Base-by-base conservation (phyloP, 352 stramenopile species). In the Globisporangium mamillatum region DNA sequence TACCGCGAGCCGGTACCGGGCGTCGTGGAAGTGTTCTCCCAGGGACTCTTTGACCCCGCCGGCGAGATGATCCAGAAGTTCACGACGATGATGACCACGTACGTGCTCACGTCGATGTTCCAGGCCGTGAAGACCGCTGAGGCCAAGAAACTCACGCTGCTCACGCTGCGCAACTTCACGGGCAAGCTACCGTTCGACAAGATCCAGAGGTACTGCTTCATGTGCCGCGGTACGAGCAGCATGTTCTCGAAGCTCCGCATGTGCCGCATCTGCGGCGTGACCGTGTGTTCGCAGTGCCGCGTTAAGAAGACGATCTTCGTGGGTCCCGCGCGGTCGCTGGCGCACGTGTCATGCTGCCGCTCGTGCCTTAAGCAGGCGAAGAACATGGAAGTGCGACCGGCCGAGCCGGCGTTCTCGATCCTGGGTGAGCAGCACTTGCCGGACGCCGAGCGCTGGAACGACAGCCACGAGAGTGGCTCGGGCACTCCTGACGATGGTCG, bases 71-170 rank as follows among this genome's bases (percentile, higher is more conserved):
- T 76, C 1, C 64, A 69, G 12, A 60, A 72, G 46, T 57, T 75
- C 20, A 70, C 71, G 3, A 68, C 71, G 18, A 16, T 73, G 16
- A 68, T 66, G 36, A 75, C 75, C 2, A 71, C 74, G 46, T 70
- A 75, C 46, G 81, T 81, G 27, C 70, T 85, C 63, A 66, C 58
- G 5, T 65, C 58, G 0, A 48, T 82, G 2, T 61, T 61, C 32
- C 56, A 61, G 56, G 29, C 56, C 3, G 63, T 84, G 38, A 75
- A 74, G 36, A 75, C 71, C n/a, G 79, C 81, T 4, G 74, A 86
- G 46, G 80, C 80, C 48, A 88, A 88, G 71, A 86, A 83, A 61
- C 63, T 88, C 14, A 89, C 79, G 52, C 67, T 85, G 27, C 50
- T 89, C 12, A 61, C 78, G 41, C 55, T 62, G 34, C 29, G 60